phyloP scores from a whole-genome alignment of 1,284 basidiomycete genomes.

The Lignosus rhinocerotis region DNA sequence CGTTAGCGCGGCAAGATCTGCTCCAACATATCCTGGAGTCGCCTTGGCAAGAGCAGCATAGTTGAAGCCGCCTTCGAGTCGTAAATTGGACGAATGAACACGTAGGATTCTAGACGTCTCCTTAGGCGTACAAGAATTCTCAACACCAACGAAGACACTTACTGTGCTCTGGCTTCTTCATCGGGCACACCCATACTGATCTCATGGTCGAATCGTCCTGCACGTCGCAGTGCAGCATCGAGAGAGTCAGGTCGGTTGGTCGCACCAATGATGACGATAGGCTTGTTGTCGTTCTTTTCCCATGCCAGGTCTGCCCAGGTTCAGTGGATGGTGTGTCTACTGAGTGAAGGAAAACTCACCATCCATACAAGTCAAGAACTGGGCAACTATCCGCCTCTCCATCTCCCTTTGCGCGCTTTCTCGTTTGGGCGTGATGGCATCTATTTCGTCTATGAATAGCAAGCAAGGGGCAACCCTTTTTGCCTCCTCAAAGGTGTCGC shows the following conservation, averaged over 20 bases:
- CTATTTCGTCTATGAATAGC: slow-evolving; percentile 96
- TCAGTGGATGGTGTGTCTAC: background rate
- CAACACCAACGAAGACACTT: slow-evolving; percentile 30
- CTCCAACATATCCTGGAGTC: slow-evolving; percentile 97
- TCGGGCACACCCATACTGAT: slow-evolving; percentile 98
- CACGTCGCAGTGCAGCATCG: slow-evolving; percentile 89
- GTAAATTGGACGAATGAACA: slow-evolving; percentile 75
- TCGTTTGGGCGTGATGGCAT: slow-evolving; percentile 96
- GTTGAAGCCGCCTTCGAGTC: slow-evolving; percentile 82
- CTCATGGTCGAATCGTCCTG: slow-evolving; percentile 96
- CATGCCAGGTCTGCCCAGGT: slow-evolving; percentile 79
- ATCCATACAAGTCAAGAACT: slow-evolving; percentile 97
- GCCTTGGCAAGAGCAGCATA: slow-evolving; percentile 83
- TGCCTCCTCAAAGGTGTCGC: slow-evolving; percentile 96
- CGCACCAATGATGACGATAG: slow-evolving; percentile 94
- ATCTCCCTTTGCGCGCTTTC: slow-evolving; percentile 98
- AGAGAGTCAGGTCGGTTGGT: slow-evolving; percentile 95
- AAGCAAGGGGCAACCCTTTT: slow-evolving; percentile 91
- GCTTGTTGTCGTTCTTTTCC: slow-evolving; percentile 88
- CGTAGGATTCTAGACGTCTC: slow-evolving; percentile 66
- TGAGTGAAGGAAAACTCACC: slow-evolving; percentile 47
- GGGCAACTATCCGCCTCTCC: slow-evolving; percentile 96
- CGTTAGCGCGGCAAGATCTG: slow-evolving; percentile 88
- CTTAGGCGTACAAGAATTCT: background rate
- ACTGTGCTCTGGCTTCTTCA: slow-evolving; percentile 89